Evolutionary conservation across 2,329 filamentous ascomycete genomes (phyloP).

Genomic region (Penicillium sp.): DNA sequence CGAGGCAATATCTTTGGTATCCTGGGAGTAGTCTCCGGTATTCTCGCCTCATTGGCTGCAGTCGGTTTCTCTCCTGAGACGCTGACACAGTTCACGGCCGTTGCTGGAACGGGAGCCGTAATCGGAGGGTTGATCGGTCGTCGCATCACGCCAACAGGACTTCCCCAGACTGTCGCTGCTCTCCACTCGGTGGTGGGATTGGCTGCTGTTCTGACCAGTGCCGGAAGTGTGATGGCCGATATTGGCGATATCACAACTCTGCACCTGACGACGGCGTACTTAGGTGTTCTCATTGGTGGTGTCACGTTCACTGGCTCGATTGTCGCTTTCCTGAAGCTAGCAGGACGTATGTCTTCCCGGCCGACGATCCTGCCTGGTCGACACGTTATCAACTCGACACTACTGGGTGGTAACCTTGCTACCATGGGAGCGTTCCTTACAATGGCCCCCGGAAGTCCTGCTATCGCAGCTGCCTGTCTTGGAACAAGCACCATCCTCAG

Average conservation of each 20-base stretch:
- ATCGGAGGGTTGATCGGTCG: slow-evolving; percentile 74
- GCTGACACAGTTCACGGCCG: slow-evolving; percentile 72
- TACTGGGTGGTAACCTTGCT: slow-evolving; percentile 73
- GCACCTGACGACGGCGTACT: slow-evolving; percentile 81
- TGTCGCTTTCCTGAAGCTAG: slow-evolving; percentile 84
- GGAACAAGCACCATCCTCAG: slow-evolving; percentile 74
- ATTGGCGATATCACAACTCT: slow-evolving; percentile 69
- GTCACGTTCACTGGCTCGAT: slow-evolving; percentile 90
- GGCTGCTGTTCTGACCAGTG: slow-evolving; percentile 82
- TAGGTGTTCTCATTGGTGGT: slow-evolving; percentile 81
- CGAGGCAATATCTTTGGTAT: slow-evolving; percentile 85
- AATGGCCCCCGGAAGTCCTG: slow-evolving; percentile 74
- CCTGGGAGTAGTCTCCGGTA: slow-evolving; percentile 77
- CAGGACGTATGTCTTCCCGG: slow-evolving; percentile 75
- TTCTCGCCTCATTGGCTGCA: slow-evolving; percentile 77
- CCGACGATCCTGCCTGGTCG: slow-evolving; percentile 71
- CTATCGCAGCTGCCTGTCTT: slow-evolving; percentile 75
- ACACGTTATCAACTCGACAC: slow-evolving; percentile 70
- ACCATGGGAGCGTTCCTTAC: slow-evolving; percentile 83
- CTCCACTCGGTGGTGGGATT: slow-evolving; percentile 88
- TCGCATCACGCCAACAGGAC: slow-evolving; percentile 80
- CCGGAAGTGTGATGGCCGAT: slow-evolving; percentile 78
- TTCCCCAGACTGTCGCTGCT: slow-evolving; percentile 86
- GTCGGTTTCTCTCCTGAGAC: slow-evolving; percentile 78
- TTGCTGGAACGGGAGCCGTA: slow-evolving; percentile 70